A percentile compares a stretch with the other conserved stretches of the same genome.
These are phyloP conservation scores for Thermothelomyces thermophilus DNA, from an alignment of 2,329 filamentous ascomycete species.

Conservation along the genomic window DNA sequence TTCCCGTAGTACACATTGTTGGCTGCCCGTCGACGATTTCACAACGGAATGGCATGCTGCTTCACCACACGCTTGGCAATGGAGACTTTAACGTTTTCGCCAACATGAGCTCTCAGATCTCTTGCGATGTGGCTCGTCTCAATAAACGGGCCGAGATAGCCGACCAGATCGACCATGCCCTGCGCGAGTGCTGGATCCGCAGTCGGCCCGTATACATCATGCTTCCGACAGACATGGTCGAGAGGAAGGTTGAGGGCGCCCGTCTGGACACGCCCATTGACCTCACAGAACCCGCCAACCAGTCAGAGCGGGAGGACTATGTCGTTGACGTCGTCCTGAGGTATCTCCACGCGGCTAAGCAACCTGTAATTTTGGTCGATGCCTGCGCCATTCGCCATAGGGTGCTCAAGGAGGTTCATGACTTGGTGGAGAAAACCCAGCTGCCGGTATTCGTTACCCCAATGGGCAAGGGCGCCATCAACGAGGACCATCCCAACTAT, in stretches of 20 bases:
- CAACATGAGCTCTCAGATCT: slow-evolving; percentile 68
- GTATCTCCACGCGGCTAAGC: slow-evolving; percentile 64
- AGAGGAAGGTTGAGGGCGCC: slow-evolving; percentile 67
- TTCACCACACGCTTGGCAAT: slow-evolving; percentile 66
- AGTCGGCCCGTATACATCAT: slow-evolving; percentile 79
- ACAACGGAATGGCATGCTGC: slow-evolving; percentile 42
- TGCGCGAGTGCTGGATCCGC: slow-evolving; percentile 66
- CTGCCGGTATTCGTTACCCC: slow-evolving; percentile 82
- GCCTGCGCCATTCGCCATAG: slow-evolving; percentile 74
- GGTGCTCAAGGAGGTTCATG: slow-evolving; percentile 64
- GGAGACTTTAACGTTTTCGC: slow-evolving; percentile 79
- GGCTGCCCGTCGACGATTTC: slow-evolving; percentile 44
- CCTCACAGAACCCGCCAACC: slow-evolving; percentile 56
- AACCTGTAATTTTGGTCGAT: slow-evolving; percentile 74
- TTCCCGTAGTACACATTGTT: slow-evolving; percentile 65
- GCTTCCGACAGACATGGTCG: slow-evolving; percentile 73
- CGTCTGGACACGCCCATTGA: slow-evolving; percentile 66
- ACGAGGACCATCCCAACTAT: slow-evolving; percentile 69
- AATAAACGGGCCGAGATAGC: slow-evolving; percentile 64
- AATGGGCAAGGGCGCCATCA: slow-evolving; percentile 80
- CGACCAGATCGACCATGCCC: slow-evolving; percentile 67
- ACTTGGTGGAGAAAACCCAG: slow-evolving; percentile 63
- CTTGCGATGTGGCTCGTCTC: slow-evolving; percentile 64
- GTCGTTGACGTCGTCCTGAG: slow-evolving; percentile 74
- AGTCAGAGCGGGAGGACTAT: slow-evolving; percentile 67